phyloP scores from a whole-genome alignment of 1,284 basidiomycete genomes.

The Phylloboletellus chloephorus region DNA sequence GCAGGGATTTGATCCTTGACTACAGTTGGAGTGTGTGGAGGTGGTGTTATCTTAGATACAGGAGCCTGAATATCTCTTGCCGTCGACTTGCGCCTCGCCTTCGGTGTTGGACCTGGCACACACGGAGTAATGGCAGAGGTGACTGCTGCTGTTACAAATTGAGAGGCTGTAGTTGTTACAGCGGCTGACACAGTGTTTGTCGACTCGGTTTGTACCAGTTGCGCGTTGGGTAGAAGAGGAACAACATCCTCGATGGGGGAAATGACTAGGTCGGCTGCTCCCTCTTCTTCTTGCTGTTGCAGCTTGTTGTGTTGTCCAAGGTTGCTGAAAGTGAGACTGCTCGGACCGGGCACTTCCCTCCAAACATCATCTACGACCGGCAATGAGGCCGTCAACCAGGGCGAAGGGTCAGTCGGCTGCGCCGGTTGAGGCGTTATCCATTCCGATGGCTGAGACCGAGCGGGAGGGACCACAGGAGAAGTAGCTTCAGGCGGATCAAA shows the following conservation, averaged over 20 bases:
- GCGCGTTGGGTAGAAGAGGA: conserved; percentile 7
- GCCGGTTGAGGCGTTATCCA: conserved; percentile 32
- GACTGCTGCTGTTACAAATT: conserved; percentile 8
- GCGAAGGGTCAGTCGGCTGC: conserved; percentile 37
- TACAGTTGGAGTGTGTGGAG: conserved; percentile 10
- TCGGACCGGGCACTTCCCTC: conserved; percentile 40
- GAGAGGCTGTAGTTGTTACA: conserved; percentile 8
- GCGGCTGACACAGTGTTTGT: conserved; percentile 13
- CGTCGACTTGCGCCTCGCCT: conserved; percentile 30
- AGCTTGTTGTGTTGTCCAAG: conserved; percentile 55
- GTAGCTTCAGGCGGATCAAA: conserved; percentile 25
- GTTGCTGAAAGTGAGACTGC: conserved; percentile 51
- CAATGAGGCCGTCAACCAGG: conserved; percentile 49
- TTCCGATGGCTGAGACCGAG: conserved; percentile 19
- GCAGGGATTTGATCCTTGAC: conserved; percentile 26
- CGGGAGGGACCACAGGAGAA: conserved; percentile 20
- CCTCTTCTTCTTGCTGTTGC: conserved; percentile 23
- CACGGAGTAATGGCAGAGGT: conserved; percentile 5
- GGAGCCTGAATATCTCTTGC: conserved; percentile 24
- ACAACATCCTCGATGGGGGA: conserved; percentile 14
- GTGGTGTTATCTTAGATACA: conserved; percentile 22
- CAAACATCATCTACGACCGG: conserved; percentile 42
- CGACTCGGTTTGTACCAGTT: conserved; percentile 15
- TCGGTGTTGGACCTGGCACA: conserved; percentile 17
- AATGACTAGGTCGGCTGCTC: conserved; percentile 7